Base-by-base conservation (phyloP, 306 rosid genomes). In the Casuarina cunninghamiana region DNA sequence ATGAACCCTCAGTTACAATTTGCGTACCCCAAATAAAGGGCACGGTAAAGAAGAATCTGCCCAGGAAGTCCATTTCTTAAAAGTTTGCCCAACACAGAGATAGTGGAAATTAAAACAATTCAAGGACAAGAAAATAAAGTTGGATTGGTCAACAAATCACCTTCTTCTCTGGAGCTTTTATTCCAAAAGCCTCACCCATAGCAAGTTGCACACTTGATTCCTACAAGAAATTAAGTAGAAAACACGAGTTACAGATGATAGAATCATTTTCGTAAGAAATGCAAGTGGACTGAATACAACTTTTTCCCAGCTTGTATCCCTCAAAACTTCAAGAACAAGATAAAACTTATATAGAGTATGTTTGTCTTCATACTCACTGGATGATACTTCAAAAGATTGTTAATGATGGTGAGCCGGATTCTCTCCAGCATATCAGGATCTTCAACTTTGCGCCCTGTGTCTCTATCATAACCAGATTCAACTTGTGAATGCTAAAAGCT, bases 181-280 rank as follows among this genome's bases (percentile, higher is more conserved):
- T 83, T 80, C 99, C 99, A 92, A 95, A 95, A 54, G 94, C 97
- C 89, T 92, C 97, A 39, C 99, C 99, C 97, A 95, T 85, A 43
- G 99, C 99, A 76, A 95, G 86, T 75, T 50, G 88, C 76, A 76
- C 96, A 76, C 99, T 91, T 75, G 96, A 91, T 80, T 95, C 98
- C 98, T 95, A 79, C 41, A 78, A 58, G 71, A 75, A 70, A 60
- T 41, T 57, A 74, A 78, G 78, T 58, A 76, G 69, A 81, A 80
- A 77, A 58, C 71, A 21, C 6, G 50, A 72, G 21, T 68, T 41
- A 10, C 49, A 12, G 3, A 41, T 53, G n/a, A 53, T 7, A 49
- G 17, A 2, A 0, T 43, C 12, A 19, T 39, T 4, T 37, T 53
- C 55, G 51, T 37, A 71, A 81, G 65, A 37, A 75, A 46, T 61